Evolutionary conservation across 2,329 filamentous ascomycete genomes (phyloP), one percentile per base, ranked within the genome.

Genomic region (Exophiala bonariae): DNA sequence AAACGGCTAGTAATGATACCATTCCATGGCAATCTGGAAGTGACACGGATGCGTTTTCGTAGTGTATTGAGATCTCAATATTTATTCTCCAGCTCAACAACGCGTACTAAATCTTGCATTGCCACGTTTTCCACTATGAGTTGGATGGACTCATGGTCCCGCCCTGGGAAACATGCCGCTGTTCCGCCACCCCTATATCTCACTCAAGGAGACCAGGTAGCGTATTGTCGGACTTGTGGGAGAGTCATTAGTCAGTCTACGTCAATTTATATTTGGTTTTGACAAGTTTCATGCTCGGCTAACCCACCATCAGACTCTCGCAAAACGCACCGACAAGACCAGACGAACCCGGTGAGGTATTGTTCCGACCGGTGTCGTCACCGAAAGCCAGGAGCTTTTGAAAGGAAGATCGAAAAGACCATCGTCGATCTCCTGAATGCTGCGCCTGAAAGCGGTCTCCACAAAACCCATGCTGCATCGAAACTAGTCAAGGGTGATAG

Each of bases 131-230:
- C 32, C 32, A 34, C 13, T 6, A 75, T 75, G 72, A 69, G 66
- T 22, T 75, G 72, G 72, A 76, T 75, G 72, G 72, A 74, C 60
- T 71, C 68, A 3, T 75, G 71, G 68, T 71, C 69, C 2, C 66
- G 71, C 10, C 69, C 69, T 1, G 63, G 61, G 30, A 72, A 74
- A 52, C 61, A 63, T 35, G 60, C 66, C 26, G 60, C 68, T 26
- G 67, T 66, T 1, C 79, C 79, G 9, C 73, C 76, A 8, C 80
- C 79, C 0, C 73, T 75, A 39, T 83, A 83, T 56, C 66, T 82
- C 1, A 59, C 66, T 1, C 60, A 69, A 2, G 70, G 71, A 34
- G 75, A 78, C 38, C 61, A 67, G 19, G 75, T 73, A 75, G 45
- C 53, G 14, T 57, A 57, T 38, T 57, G 54, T 41, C 40, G 33